Conservation (phyloP, 805 yeast genomes). For the Starmerella sirachaensis region DNA sequence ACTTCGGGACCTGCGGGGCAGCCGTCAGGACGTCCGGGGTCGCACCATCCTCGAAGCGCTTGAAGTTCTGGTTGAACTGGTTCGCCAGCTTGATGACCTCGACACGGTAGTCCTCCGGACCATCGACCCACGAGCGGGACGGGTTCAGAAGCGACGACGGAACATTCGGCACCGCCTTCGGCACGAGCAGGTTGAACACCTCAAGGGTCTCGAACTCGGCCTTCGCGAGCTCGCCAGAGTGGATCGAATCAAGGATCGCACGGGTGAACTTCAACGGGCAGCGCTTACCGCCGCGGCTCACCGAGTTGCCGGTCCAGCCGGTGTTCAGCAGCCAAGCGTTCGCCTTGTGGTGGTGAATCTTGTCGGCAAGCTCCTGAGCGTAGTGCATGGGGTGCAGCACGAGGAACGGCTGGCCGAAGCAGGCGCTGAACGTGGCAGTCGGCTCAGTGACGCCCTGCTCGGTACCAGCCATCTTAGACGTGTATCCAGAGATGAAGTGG, state of each 20-base stretch:
- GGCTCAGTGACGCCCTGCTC: constrained; percentile 99
- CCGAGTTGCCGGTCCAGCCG: constrained; percentile 97
- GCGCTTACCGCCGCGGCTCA: constrained; percentile 87
- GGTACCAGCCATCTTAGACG: constrained; percentile 99
- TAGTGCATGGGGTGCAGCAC: constrained; percentile 96
- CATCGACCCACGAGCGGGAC: constrained; percentile 62
- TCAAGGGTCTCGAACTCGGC: constrained; percentile 77
- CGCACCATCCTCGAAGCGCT: constrained; percentile 69
- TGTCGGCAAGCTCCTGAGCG: constrained; percentile 90
- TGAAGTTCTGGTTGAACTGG: constrained; percentile 76
- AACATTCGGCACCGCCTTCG: constrained; percentile 69
- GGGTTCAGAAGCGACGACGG: constrained; percentile 83
- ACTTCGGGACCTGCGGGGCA: constrained; percentile 52
- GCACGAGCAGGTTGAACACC: constrained; percentile 76
- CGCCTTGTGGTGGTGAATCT: constrained; percentile 78
- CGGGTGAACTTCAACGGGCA: constrained; percentile 96
- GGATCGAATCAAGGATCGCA: constrained; percentile 89
- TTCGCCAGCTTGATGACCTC: constrained; percentile 59
- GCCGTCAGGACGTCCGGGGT: constrained; percentile 83
- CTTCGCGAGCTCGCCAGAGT: constrained; percentile 72
- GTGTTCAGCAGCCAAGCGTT: constrained; percentile 95
- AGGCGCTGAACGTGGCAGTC: constrained; percentile 93
- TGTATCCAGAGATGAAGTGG: constrained; percentile 96
- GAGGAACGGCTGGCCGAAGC: constrained; percentile 98
- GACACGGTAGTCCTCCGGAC: constrained; percentile 38